Conservation (phyloP, 2,329 filamentous ascomycete genomes). For the Claviceps africana region DNA sequence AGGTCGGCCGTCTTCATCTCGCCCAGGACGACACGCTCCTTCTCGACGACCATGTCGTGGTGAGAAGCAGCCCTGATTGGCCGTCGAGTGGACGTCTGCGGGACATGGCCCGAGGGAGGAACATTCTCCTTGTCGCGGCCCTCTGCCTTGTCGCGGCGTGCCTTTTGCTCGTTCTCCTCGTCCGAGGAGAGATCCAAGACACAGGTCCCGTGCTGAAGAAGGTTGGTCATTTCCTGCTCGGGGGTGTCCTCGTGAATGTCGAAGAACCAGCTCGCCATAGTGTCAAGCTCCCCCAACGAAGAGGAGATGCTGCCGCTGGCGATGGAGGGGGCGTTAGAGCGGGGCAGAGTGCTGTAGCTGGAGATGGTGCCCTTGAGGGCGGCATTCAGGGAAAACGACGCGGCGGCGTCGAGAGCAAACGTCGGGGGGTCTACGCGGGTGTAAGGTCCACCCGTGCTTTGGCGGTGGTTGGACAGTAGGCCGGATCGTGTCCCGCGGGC, state of each 20-base stretch:
- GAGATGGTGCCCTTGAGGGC: slow-evolving; percentile 66
- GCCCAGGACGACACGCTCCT: slow-evolving; percentile 49
- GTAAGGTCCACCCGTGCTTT: slow-evolving; percentile 42
- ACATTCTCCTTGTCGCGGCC: slow-evolving; percentile 85
- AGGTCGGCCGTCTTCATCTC: slow-evolving; percentile 56
- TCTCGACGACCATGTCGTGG: slow-evolving; percentile 48
- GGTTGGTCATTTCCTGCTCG: slow-evolving; percentile 80
- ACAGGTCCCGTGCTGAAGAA: slow-evolving; percentile 82
- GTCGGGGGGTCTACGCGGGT: slow-evolving; percentile 58
- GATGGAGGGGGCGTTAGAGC: slow-evolving; percentile 17
- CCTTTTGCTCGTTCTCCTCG: slow-evolving; percentile 53
- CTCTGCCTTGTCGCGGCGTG: slow-evolving; percentile 38
- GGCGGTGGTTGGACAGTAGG: slow-evolving; percentile 54
- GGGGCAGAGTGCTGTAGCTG: slow-evolving; percentile 36
- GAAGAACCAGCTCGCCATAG: slow-evolving; percentile 69
- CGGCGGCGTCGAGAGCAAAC: slow-evolving; percentile 36
- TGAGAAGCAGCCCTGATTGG: slow-evolving; percentile 13
- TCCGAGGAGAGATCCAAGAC: slow-evolving; percentile 82
- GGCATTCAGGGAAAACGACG: slow-evolving; percentile 74
- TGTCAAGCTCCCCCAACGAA: slow-evolving; percentile 28
- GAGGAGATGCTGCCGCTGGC: slow-evolving; percentile 10
- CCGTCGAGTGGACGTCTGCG: slow-evolving; percentile 36
- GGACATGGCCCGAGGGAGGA: slow-evolving; percentile 54
- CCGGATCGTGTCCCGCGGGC: slow-evolving; percentile 54
- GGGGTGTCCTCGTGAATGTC: slow-evolving; percentile 87